phyloP scores from a whole-genome alignment of 768 basidiomycete species.

The Pleurotus sapidus region DNA sequence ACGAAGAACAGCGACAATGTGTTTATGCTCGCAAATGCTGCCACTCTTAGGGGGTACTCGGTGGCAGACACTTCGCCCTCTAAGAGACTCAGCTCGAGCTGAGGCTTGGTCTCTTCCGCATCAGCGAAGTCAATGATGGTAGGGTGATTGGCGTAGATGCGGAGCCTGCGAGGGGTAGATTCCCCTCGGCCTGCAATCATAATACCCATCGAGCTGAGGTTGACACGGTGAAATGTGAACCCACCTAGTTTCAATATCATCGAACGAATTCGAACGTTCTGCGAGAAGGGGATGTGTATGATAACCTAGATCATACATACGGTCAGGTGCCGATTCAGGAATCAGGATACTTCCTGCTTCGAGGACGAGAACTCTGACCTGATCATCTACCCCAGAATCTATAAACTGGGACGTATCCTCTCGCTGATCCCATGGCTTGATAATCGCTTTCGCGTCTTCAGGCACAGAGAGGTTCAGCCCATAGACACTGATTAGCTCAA shows the following conservation, averaged over 20 bases:
- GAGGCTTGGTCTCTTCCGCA: conserved; percentile 64
- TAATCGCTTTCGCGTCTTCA: conserved; percentile 71
- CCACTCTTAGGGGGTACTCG: conserved; percentile 76
- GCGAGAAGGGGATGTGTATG: conserved; percentile 76
- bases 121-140: conserved; percentile 78
- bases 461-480: conserved; percentile 81
- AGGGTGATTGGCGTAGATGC: conserved; percentile 71
- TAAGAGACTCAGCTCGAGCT: conserved; percentile 65
- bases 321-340: not conserved
- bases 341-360: not conserved
- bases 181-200: conserved; percentile 68
- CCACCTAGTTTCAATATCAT: conserved; percentile 75
- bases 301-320: conserved; percentile 50
- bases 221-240: conserved; percentile 11
- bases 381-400: conserved; percentile 84
- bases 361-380: conserved; percentile 38
- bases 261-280: conserved; percentile 75
- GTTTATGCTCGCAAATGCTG: conserved; percentile 74
- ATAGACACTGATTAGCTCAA: conserved; percentile 55
- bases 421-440: conserved; percentile 81
- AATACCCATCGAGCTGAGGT: conserved; percentile 3
- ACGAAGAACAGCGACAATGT: conserved; percentile 80
- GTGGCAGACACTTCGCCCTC: conserved; percentile 67
- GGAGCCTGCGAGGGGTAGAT: conserved; percentile 67
- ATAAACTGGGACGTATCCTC: conserved; percentile 64